Evolutionary conservation across 768 basidiomycete species (phyloP), one percentile per base, ranked within the genome.

Genomic region (Boletus barrowsii): DNA sequence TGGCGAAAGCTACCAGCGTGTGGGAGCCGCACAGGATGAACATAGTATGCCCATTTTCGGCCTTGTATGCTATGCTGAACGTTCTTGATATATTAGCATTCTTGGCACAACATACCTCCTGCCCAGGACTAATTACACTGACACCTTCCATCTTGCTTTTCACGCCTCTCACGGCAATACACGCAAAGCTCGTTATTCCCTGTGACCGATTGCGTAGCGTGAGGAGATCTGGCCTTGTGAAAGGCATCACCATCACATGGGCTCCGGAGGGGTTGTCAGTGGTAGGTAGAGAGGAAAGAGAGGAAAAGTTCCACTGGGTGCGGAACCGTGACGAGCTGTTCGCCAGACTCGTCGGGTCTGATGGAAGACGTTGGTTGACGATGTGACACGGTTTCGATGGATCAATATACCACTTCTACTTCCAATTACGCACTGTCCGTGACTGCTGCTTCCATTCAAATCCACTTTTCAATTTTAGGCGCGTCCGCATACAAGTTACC

Each of bases 291-390:
- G 67, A 64, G 32, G 75, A 75, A 53, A 75, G 69, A 49, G 79
- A 81, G 50, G 83, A 82, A 48, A 80, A 69, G 59, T 86, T 88
- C 61, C 56, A 70, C 17, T 85, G 83, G 81, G 76, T 87, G 37
- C 80, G 79, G 32, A 74, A 71, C 24, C 79, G 86, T 6, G 84
- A 88, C 66, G 86, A 87, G 44, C 64, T 88, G 17, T 87, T 88
- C 65, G 83, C 82, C 42, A 69, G 84, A 54, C 75, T 88, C 13
- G 75, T 87, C 17, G 82, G 82, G 15, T 67, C 70, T 58, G 75
- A 76, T 29, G 78, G 78, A 20, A 70, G 68, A 42, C 73, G 73
- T 30, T 84, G 83, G 83, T 65, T 77, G 52, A 78, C 72, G 57
- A 62, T 76, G 29, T 81, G 68, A 76, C 35, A 15, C 20, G 36